Evolutionary conservation across 2,329 filamentous ascomycete species (phyloP).

Genomic region (Fusarium goolgardi): DNA sequence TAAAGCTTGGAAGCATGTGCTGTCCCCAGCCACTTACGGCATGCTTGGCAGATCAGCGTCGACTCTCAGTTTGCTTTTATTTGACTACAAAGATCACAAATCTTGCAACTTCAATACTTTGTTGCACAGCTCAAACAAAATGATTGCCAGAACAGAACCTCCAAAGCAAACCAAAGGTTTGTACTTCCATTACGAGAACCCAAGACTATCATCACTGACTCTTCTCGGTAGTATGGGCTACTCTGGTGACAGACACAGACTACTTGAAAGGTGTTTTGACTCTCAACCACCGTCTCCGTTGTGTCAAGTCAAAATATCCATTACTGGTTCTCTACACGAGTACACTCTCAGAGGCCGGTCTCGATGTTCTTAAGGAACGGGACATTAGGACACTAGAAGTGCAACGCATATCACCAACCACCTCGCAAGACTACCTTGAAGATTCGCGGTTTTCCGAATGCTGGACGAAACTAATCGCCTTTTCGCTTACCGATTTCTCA

Average conservation of each 20-base stretch:
- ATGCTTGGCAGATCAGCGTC: not conserved
- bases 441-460: not conserved
- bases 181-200: fast-evolving
- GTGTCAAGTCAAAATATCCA: conserved; percentile 14
- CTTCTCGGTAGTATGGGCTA: conserved; percentile 21
- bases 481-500: conserved; percentile 9
- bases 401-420: not conserved
- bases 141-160: not conserved
- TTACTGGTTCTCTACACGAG: conserved; percentile 11
- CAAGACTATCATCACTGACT: not conserved
- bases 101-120: not conserved
- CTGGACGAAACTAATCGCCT: conserved; percentile 13
- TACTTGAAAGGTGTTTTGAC: conserved; percentile 31
- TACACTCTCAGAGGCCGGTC: not conserved
- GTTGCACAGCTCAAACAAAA: fast-evolving
- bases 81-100: not conserved
- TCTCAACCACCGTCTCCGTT: conserved; percentile 3
- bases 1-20: not conserved
- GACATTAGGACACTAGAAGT: not conserved
- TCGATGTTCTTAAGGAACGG: not conserved
- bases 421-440: conserved; percentile 4
- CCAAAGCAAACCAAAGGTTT: not conserved
- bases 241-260: conserved; percentile 14
- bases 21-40: not conserved
- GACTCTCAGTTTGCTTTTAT: not conserved